These are phyloP conservation scores for Karstenula rhodostoma DNA, from an alignment of 2,329 filamentous ascomycete species.

Conservation along the genomic window DNA sequence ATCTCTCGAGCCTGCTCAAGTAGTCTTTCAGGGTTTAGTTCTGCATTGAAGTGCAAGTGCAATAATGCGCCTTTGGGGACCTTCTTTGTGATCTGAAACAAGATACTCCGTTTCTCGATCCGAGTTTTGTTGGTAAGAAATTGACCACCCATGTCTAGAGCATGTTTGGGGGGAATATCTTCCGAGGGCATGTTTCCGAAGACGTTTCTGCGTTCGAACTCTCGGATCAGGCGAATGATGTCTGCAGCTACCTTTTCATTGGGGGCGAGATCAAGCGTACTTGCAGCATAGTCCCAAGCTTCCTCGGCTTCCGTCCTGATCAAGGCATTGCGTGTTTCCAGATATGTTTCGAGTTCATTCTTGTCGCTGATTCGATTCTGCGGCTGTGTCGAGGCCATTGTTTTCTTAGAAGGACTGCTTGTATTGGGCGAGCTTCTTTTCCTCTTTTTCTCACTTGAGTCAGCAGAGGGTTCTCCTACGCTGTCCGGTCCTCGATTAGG, in stretches of 20 bases:
- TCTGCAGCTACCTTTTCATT: conserved; percentile 41
- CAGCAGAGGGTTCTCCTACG: conserved; percentile 38
- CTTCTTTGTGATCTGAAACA: conserved; percentile 64
- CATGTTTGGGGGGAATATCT: conserved; percentile 47
- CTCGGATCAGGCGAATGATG: conserved; percentile 51
- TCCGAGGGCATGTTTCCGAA: conserved; percentile 56
- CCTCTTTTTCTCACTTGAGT: conserved; percentile 45
- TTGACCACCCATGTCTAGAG: conserved; percentile 58
- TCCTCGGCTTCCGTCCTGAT: conserved; percentile 38
- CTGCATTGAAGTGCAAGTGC: conserved; percentile 82
- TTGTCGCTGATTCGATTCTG: neutral
- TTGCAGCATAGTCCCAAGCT: conserved; percentile 50
- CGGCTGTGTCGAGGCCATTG: conserved; percentile 17
- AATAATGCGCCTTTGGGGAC: conserved; percentile 78
- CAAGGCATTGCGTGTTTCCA: conserved; percentile 31
- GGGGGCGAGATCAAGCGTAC: conserved; percentile 25
- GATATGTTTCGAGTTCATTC: conserved; percentile 27
- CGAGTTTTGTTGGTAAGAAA: conserved; percentile 55
- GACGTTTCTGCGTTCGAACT: conserved; percentile 51
- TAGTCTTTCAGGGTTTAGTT: conserved; percentile 67
- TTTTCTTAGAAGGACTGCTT: conserved; percentile 21
- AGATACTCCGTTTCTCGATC: conserved; percentile 59
- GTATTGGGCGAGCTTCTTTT: conserved; percentile 37
- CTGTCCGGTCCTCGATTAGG: conserved; percentile 34
- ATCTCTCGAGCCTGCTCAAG: conserved; percentile 64